Evolutionary conservation across 2,329 filamentous ascomycete species (phyloP), one percentile per base, ranked within the genome.

Genomic region (Stagonosporopsis vannaccii): DNA sequence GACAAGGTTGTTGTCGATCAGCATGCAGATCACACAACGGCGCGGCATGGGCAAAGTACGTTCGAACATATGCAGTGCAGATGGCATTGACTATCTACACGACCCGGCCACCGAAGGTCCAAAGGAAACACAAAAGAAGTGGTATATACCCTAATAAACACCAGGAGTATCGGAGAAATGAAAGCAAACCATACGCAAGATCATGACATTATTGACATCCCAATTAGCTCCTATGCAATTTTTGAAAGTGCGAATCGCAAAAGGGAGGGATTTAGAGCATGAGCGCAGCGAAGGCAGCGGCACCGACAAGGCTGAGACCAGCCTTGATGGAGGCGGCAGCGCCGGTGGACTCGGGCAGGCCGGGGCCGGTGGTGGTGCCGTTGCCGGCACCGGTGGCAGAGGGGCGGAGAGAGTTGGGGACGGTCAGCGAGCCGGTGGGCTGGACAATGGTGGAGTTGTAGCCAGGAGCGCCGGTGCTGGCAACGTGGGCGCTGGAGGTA

Each of bases 231-330:
- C 47, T 23, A 56, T 56, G 53, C 47, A 56, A 36, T 36, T 51
- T 51, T 53, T 44, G 42, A 49, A 40, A 49, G 28, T 44, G 44
- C 35, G 33, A 43, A 52, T n/a, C 36, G 30, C 13, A 30, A 42
- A 23, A 32, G 37, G 39, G 54, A 59, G 49, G 47, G 43, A 56
- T 61, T 68, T 75, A 75, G 44, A 76, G 62, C 65, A 80, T 71
- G 62, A 77, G 73, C 54, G 76, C 77, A 33, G 77, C 62, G 60
- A 73, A 77, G 50, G 76, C 78, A 22, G 75, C 74, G 39, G 76
- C 70, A 58, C 77, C 78, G 36, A 70, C 75, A 53, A 80, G 67
- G 67, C 75, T 71, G 60, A 77, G 68, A 48, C 71, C 72, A 46
- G 71, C 72, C 55, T 68, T 54, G 58, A 75, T 42, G 36, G 63